These are phyloP conservation scores for Aureobasidium sp. DNA, from an alignment of 2,329 filamentous ascomycete species.

Conservation along the genomic window DNA sequence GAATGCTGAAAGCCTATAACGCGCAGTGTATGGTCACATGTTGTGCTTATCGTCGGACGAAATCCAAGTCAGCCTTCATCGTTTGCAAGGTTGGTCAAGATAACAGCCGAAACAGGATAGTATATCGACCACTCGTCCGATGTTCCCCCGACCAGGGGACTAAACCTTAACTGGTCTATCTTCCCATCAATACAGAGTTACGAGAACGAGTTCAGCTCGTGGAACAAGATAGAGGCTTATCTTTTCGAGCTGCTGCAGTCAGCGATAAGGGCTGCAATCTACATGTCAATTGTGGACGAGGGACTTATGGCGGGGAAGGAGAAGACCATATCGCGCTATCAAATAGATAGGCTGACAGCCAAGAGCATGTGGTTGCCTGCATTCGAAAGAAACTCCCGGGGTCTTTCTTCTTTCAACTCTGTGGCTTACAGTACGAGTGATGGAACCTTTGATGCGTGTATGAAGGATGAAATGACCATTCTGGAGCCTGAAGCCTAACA, in stretches of 20 bases:
- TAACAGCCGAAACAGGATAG: background rate
- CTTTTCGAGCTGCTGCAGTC: background rate
- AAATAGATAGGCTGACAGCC: background rate
- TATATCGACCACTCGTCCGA: background rate
- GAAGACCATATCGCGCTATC: background rate
- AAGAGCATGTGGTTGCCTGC: background rate
- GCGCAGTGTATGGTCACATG: background rate
- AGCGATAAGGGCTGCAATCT: background rate
- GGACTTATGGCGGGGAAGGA: background rate
- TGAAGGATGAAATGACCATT: background rate
- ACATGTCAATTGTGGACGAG: background rate
- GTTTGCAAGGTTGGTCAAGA: background rate
- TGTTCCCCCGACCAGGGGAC: background rate
- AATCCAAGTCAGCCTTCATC: background rate
- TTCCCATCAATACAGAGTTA: background rate
- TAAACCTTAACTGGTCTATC: background rate
- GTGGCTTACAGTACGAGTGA: background rate
- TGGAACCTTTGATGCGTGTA: background rate
- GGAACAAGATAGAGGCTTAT: background rate
- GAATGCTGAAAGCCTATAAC: background rate
- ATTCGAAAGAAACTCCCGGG: no score
- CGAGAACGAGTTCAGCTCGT: background rate
- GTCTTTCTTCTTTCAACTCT: background rate
- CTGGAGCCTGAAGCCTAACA: background rate
- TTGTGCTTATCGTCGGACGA: background rate